Percentiles rank a stretch among this genome's conserved stretches.
Evolutionary conservation across 306 rosid species (phyloP).

Genomic region (Rosa multiflora): DNA sequence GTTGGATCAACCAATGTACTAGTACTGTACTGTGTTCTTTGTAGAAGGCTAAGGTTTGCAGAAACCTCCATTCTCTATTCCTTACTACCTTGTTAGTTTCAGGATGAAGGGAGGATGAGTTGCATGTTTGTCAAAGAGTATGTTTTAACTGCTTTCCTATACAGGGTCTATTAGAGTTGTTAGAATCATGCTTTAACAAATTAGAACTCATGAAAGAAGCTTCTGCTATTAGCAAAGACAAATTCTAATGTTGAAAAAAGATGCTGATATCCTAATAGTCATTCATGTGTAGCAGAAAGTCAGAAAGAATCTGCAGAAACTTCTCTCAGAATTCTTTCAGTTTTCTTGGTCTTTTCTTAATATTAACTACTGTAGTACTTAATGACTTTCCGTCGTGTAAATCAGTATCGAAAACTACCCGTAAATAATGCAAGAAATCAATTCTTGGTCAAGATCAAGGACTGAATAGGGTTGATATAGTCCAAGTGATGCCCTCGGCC

Average conservation of each 20-base stretch:
- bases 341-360: neutral
- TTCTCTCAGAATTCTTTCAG: slow-evolving; percentile 2
- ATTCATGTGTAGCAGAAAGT: neutral
- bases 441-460: neutral
- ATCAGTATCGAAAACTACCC: neutral
- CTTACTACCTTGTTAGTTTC: neutral
- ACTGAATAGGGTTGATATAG: slow-evolving; percentile 6
- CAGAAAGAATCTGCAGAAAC: neutral
- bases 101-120: neutral
- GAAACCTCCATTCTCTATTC: neutral
- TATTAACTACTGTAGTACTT: neutral
- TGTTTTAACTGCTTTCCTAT: neutral
- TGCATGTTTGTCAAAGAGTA: neutral
- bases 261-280: neutral
- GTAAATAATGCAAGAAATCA: neutral
- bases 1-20: neutral
- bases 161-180: neutral
- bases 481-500: slow-evolving; percentile 1
- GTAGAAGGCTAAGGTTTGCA: neutral
- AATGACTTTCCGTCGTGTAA: neutral
- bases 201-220: neutral
- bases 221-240: neutral
- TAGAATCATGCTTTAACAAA: neutral
- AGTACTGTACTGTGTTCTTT: too few species aligned
- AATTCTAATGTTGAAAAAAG: neutral